A percentile compares a stretch with the other conserved stretches of the same genome.
Evolutionary conservation across 2,329 filamentous ascomycete species (phyloP).

Genomic region (Mollisia scopiformis): DNA sequence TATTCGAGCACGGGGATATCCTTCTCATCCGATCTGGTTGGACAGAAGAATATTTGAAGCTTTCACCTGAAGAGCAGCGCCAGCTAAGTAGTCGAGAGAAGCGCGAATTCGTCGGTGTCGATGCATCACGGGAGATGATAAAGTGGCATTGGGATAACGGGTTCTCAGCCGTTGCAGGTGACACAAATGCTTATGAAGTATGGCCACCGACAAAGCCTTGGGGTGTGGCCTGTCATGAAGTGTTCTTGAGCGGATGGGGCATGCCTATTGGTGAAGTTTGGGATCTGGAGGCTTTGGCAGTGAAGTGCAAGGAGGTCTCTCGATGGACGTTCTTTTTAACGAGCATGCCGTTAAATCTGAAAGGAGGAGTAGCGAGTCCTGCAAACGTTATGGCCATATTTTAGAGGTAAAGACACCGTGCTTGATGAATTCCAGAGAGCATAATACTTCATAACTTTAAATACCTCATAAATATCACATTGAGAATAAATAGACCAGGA

Average conservation of each 20-base stretch:
- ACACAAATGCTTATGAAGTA: conserved; percentile 43
- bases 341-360: conserved; percentile 49
- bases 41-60: conserved; percentile 44
- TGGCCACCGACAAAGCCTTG: conserved; percentile 26
- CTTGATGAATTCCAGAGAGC: too few relatives aligned
- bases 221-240: conserved; percentile 47
- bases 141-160: conserved; percentile 42
- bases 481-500: too few relatives aligned
- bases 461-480: too few relatives aligned
- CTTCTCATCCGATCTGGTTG: conserved; percentile 50
- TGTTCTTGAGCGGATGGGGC: conserved; percentile 52
- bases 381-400: conserved; percentile 29
- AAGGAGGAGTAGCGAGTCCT: conserved; percentile 21
- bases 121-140: conserved; percentile 36
- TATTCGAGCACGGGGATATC: conserved; percentile 54
- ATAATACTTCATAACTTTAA: too few relatives aligned
- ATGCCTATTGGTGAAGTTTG: conserved; percentile 44
- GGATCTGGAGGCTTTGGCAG: conserved; percentile 38
- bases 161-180: conserved; percentile 40
- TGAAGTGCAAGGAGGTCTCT: conserved; percentile 38
- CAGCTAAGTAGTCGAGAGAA: conserved; percentile 36
- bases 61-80: conserved; percentile 34
- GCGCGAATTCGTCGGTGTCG: conserved; percentile 40
- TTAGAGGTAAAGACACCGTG: too few relatives aligned
- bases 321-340: conserved; percentile 54